phyloP scores from a whole-genome alignment of 129 eudicot species.

The Helianthus annuus region HanXRQr2.0-SUNRISE NC_035433.2:69881501-69882000 shows the following conservation, averaged over 20 bases:
- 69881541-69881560: slow-evolving; percentile 82
- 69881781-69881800: slow-evolving; percentile 30
- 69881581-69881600: slow-evolving; percentile 58
- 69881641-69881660: slow-evolving; percentile 77
- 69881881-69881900: neutral
- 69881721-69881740: slow-evolving; percentile 4
- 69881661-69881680: slow-evolving; percentile 15
- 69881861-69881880: neutral
- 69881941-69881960: slow-evolving; percentile 32
- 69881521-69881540: slow-evolving; percentile 89
- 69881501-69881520: slow-evolving; percentile 97
- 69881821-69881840: neutral
- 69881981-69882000: neutral
- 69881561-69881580: slow-evolving; percentile 56
- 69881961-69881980: neutral
- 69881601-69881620: slow-evolving; percentile 70
- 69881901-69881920: neutral
- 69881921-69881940: neutral
- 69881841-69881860: no score
- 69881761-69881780: neutral
- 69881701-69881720: slow-evolving; percentile 25
- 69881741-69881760: neutral
- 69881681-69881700: neutral
- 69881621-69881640: slow-evolving; percentile 90
- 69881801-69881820: neutral